Conservation (phyloP, 2,329 filamentous ascomycete species). For the Exophiala mesophila region DNA sequence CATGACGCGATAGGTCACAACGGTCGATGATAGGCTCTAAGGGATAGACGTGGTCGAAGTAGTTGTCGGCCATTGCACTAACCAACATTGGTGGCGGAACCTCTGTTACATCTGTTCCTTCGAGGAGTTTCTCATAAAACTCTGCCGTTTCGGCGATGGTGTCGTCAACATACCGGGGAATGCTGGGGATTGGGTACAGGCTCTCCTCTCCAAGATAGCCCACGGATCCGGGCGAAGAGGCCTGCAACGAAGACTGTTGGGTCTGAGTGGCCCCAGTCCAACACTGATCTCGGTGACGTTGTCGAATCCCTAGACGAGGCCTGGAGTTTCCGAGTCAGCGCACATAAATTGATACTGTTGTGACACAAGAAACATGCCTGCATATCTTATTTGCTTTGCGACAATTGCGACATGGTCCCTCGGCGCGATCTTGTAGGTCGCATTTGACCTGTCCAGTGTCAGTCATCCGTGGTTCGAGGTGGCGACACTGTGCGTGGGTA, state of each 20-base stretch:
- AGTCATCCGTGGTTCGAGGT: constrained; percentile 2
- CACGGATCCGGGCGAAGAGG: constrained; percentile 10
- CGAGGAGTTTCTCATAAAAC: constrained; percentile 8
- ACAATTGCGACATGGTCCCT: constrained; percentile 11
- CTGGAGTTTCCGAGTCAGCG: constrained; percentile 1
- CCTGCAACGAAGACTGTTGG: background rate
- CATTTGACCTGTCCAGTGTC: constrained; percentile 7
- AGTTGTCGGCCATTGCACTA: constrained; percentile 8
- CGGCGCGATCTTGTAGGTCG: constrained; percentile 10
- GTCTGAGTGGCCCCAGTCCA: background rate
- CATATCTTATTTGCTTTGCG: constrained; percentile 6
- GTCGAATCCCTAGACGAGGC: constrained; percentile 9
- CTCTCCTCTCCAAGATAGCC: constrained; percentile 17
- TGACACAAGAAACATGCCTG: constrained; percentile 5
- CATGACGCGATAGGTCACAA: constrained; percentile 3
- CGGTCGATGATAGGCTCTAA: constrained; percentile 10
- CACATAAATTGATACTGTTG: background rate
- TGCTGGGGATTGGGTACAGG: constrained; percentile 12
- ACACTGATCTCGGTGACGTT: constrained; percentile 1
- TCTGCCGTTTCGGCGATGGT: constrained; percentile 13
- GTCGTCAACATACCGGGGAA: constrained; percentile 9
- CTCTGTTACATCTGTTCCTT: constrained; percentile 4
- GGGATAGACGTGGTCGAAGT: constrained; percentile 12
- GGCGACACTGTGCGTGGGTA: no score
- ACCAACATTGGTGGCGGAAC: constrained; percentile 10